Conservation (phyloP, 371 early-diverging fungal genomes). For the Mycotypha africana region DNA sequence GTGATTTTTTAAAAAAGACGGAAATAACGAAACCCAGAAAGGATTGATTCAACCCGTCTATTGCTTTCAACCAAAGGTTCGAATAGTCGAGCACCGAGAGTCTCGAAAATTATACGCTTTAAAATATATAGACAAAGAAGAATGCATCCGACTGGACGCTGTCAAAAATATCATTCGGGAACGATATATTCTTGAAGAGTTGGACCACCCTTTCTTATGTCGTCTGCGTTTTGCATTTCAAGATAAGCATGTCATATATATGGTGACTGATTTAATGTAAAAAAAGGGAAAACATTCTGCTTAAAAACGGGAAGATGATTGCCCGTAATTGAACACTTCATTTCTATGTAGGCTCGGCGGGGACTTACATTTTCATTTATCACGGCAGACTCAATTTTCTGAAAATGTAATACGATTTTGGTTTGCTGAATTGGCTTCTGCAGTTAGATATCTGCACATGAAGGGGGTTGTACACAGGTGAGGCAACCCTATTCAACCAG, state of each 20-base stretch:
- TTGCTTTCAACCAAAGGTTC: conserved; percentile 42
- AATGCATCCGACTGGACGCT: conserved; percentile 75
- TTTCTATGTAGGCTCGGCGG: conserved; percentile 87
- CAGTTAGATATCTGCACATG: conserved; percentile 74
- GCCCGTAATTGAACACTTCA: too few species aligned
- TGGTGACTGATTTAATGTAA: conserved; percentile 86
- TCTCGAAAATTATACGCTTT: conserved; percentile 68
- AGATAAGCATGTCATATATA: conserved; percentile 78
- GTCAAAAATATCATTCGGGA: conserved; percentile 76
- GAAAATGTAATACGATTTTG: conserved; percentile 74
- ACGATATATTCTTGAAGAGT: conserved; percentile 69
- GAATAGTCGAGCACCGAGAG: conserved; percentile 69
- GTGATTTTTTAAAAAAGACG: conserved; percentile 25
- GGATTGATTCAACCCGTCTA: too few species aligned
- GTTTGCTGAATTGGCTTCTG: conserved; percentile 73
- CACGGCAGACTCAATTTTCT: conserved; percentile 52
- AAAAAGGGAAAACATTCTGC: too few species aligned
- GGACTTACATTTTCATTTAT: conserved; percentile 76
- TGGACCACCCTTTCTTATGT: conserved; percentile 76
- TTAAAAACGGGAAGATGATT: too few species aligned
- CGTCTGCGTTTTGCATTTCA: conserved; percentile 83
- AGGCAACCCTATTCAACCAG: too few species aligned
- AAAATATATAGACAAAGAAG: conserved; percentile 79
- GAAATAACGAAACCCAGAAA: not conserved
- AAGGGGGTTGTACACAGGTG: conserved; percentile 73